phyloP scores from a whole-genome alignment of 1,284 basidiomycete species.

The Afroboletus lepidellus region DNA sequence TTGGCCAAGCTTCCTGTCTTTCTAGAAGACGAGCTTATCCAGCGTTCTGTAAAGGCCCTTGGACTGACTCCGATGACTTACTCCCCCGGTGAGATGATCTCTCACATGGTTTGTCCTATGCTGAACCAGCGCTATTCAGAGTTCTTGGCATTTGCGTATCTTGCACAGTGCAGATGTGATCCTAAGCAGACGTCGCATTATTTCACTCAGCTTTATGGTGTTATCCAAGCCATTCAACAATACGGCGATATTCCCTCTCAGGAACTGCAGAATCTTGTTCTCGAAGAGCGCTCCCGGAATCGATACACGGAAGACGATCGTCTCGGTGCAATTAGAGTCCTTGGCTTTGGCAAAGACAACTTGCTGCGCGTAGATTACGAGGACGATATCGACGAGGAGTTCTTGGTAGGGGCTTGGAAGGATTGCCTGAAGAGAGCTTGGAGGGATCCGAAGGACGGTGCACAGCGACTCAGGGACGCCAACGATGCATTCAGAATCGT shows the following conservation, averaged over 20 bases:
- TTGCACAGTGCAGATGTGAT: conserved; percentile 76
- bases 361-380: conserved; percentile 62
- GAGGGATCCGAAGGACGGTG: conserved; percentile 48
- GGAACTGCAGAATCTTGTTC: conserved; percentile 54
- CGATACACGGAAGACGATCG: conserved; percentile 62
- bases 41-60: conserved; percentile 45
- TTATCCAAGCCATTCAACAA: conserved; percentile 49
- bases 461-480: conserved; percentile 45
- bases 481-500: conserved; percentile 66
- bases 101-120: neutral
- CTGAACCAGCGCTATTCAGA: conserved; percentile 40
- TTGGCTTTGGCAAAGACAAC: conserved; percentile 67
- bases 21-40: conserved; percentile 38
- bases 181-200: conserved; percentile 59
- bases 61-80: conserved; percentile 66
- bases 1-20: conserved; percentile 44
- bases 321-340: conserved; percentile 40
- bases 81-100: conserved; percentile 49
- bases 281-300: conserved; percentile 58
- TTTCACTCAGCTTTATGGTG: conserved; percentile 54
- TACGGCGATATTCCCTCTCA: conserved; percentile 41
- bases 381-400: conserved; percentile 64
- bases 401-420: conserved; percentile 67
- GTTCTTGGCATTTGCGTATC: conserved; percentile 69
- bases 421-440: conserved; percentile 61